Percentiles rank a stretch among this genome's conserved stretches.
These are phyloP conservation scores for Chenopodium formosanum DNA, from an alignment of 148 eudicot genomes.

Conservation along the genomic window DNA sequence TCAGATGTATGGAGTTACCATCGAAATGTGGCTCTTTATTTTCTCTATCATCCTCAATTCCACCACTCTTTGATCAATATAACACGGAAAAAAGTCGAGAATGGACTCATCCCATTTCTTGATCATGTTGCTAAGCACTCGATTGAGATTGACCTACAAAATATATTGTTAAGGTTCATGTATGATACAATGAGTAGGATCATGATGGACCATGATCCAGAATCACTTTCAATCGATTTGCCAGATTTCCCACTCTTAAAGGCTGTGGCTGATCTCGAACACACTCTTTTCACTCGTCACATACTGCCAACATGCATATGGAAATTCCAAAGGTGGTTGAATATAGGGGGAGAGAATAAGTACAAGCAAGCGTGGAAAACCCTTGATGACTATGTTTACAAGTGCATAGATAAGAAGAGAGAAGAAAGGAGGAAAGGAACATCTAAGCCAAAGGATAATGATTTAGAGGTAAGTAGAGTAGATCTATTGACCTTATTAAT, in stretches of 20 bases:
- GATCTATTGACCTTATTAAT: constrained; percentile 40
- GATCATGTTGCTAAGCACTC: constrained; percentile 25
- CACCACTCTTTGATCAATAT: constrained; percentile 12
- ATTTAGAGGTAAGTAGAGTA: not conserved
- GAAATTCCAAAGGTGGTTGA: constrained; percentile 50
- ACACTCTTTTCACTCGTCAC: constrained; percentile 36
- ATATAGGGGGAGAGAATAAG: constrained; percentile 43
- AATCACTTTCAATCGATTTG: constrained; percentile 30
- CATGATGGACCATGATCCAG: constrained; percentile 44
- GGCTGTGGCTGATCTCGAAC: constrained; percentile 39
- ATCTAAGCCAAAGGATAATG: too few species aligned
- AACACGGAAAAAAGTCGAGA: constrained; percentile 25
- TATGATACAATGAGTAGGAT: constrained; percentile 40
- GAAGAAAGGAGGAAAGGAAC: not conserved
- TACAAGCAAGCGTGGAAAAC: constrained; percentile 21
- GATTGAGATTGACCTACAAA: constrained; percentile 48
- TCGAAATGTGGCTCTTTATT: constrained; percentile 27
- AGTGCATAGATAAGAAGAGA: constrained; percentile 28
- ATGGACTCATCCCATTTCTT: constrained; percentile 38
- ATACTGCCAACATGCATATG: constrained; percentile 37
- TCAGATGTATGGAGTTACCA: constrained; percentile 33
- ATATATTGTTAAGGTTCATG: constrained; percentile 42
- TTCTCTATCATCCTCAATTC: constrained; percentile 29
- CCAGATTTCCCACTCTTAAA: constrained; percentile 29
- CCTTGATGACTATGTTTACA: constrained; percentile 26